These are phyloP conservation scores for Phaeoacremonium minimum DNA, from an alignment of 2,329 filamentous ascomycete genomes.

Conservation along the genomic window DNA sequence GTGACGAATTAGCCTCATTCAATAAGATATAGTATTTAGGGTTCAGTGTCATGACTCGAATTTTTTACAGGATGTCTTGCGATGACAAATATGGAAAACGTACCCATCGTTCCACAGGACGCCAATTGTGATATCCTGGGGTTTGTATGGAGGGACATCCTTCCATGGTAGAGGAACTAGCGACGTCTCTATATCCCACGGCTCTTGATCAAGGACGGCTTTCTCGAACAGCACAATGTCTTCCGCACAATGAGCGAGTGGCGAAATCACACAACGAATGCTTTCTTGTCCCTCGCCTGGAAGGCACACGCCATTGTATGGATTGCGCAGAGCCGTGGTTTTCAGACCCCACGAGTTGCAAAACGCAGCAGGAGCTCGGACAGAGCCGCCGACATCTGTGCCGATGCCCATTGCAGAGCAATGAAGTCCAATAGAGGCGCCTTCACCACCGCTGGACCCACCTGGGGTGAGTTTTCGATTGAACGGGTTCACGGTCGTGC, in stretches of 20 bases:
- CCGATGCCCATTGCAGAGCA: constrained; percentile 21
- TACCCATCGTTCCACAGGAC: constrained; percentile 17
- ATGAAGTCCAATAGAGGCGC: background rate
- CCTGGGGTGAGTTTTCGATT: constrained; percentile 1
- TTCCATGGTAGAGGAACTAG: constrained; percentile 35
- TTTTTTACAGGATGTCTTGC: too few species aligned
- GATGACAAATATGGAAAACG: too few species aligned
- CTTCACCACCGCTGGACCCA: constrained; percentile 1
- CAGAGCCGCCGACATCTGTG: constrained; percentile 41
- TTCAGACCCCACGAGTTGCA: constrained; percentile 37
- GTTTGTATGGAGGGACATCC: constrained; percentile 9
- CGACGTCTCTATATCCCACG: constrained; percentile 34
- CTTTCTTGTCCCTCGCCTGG: constrained; percentile 27
- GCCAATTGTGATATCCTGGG: constrained; percentile 10
- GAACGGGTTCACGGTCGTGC: background rate
- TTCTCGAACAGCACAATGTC: constrained; percentile 31
- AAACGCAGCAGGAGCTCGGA: constrained; percentile 37
- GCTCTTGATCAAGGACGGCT: constrained; percentile 29
- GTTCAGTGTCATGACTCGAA: too few species aligned
- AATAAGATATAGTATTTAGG: too few species aligned
- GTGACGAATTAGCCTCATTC: background rate
- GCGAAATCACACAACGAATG: constrained; percentile 20
- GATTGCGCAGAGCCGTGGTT: constrained; percentile 26
- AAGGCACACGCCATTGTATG: constrained; percentile 20
- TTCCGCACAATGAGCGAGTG: constrained; percentile 18